Percentiles rank a stretch among this genome's conserved stretches.
These are phyloP conservation scores for Inga leiocalycina DNA, from an alignment of 306 rosid species.

Conservation along the genomic window DNA sequence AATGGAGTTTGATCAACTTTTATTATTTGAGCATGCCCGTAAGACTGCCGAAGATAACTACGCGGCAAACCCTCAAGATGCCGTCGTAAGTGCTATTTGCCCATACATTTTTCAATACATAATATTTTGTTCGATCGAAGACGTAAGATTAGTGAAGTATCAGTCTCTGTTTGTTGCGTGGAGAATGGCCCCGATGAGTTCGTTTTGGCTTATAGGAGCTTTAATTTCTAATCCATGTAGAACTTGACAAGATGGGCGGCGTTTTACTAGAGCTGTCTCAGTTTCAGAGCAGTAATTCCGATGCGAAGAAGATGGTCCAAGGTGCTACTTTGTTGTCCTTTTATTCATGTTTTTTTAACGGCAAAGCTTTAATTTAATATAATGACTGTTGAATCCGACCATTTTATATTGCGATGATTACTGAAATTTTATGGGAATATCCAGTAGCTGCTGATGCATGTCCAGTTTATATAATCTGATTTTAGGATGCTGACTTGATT, in stretches of 20 bases:
- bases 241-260: conserved; percentile 91
- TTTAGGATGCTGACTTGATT: conserved; percentile 18
- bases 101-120: background rate
- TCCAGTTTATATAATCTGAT: background rate
- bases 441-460: background rate
- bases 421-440: background rate
- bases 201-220: background rate
- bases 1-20: conserved; percentile 65
- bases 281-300: conserved; percentile 61
- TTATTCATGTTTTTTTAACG: background rate
- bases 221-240: conserved; percentile 40
- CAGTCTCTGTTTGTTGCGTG: background rate
- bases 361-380: background rate
- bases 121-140: background rate
- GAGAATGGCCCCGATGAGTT: background rate
- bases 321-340: conserved; percentile 42
- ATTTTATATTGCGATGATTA: background rate
- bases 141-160: background rate
- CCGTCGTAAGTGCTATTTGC: conserved; percentile 55
- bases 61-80: conserved; percentile 70
- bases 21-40: conserved; percentile 86
- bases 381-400: background rate
- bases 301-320: conserved; percentile 66
- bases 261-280: conserved; percentile 80
- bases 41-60: conserved; percentile 64